Evolutionary conservation across 306 rosid genomes (phyloP).

Genomic region (Vigna radiata): DNA sequence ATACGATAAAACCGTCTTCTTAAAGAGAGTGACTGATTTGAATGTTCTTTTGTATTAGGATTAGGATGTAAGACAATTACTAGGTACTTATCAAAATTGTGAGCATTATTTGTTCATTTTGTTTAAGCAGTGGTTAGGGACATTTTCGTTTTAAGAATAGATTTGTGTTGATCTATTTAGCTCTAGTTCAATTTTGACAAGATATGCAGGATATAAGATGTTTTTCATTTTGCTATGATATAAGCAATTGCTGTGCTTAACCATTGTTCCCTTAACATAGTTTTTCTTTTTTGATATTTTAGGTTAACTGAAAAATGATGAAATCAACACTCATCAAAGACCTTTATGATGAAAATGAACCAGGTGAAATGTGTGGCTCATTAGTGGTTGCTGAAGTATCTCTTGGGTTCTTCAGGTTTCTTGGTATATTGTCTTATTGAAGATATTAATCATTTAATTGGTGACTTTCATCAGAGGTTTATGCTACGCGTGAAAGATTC

Average conservation of each 20-base stretch:
- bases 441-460: too few relatives aligned
- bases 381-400: too few relatives aligned
- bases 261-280: neutral
- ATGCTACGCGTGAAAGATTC: too few relatives aligned
- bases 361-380: too few relatives aligned
- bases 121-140: neutral
- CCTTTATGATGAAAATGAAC: too few relatives aligned
- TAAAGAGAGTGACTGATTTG: neutral
- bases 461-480: too few relatives aligned
- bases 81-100: neutral
- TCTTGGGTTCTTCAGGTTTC: too few relatives aligned
- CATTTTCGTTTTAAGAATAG: neutral
- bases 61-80: neutral
- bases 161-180: neutral
- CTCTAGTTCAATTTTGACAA: neutral
- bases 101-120: neutral
- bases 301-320: constrained; percentile 99
- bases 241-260: neutral
- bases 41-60: neutral
- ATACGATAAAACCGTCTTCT: neutral
- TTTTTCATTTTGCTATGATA: neutral
- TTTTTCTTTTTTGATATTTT: constrained; percentile 10
- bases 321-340: too few relatives aligned
- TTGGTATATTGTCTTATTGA: too few relatives aligned
- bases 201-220: neutral